Percentiles rank a stretch among this genome's conserved stretches.
Conservation (phyloP, 768 basidiomycete genomes). For the Leucosporidium creatinivorum region DNA sequence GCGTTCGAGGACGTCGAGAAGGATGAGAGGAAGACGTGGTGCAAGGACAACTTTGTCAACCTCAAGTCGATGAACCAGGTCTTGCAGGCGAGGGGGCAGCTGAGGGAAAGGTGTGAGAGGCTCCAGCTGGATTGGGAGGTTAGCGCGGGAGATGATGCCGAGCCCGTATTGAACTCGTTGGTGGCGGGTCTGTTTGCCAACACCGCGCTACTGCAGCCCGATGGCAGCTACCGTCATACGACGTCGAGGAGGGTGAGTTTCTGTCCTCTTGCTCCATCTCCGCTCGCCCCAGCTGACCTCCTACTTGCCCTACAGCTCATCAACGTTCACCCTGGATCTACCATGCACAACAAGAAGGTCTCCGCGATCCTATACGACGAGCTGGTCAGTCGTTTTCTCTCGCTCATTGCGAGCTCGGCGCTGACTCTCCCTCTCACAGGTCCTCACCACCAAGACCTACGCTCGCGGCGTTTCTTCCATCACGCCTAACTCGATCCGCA, state of each 20-base stretch:
- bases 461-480: conserved; percentile 85
- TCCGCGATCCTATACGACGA: conserved; percentile 90
- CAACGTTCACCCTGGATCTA: conserved; percentile 86
- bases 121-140: conserved; percentile 53
- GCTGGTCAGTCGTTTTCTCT: conserved; percentile 50
- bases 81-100: conserved; percentile 68
- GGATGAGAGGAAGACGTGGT: conserved; percentile 56
- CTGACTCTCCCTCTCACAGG: conserved; percentile 43
- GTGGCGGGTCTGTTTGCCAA: conserved; percentile 72
- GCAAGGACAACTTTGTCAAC: conserved; percentile 72
- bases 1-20: conserved; percentile 58
- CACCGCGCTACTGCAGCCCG: conserved; percentile 71
- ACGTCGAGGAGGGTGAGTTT: conserved; percentile 42
- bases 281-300: background rate
- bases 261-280: no score
- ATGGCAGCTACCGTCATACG: conserved; percentile 74
- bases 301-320: conserved; percentile 47
- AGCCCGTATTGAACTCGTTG: conserved; percentile 63
- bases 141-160: conserved; percentile 53
- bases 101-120: conserved; percentile 58
- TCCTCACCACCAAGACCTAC: conserved; percentile 75
- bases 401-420: background rate
- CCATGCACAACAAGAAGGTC: conserved; percentile 68
- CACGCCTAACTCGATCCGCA: conserved; percentile 50
- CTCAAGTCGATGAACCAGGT: conserved; percentile 73